These are phyloP conservation scores for Ambrosia hybrid DNA, from an alignment of 140 eudicot genomes.

Conservation along the genomic window DNA sequence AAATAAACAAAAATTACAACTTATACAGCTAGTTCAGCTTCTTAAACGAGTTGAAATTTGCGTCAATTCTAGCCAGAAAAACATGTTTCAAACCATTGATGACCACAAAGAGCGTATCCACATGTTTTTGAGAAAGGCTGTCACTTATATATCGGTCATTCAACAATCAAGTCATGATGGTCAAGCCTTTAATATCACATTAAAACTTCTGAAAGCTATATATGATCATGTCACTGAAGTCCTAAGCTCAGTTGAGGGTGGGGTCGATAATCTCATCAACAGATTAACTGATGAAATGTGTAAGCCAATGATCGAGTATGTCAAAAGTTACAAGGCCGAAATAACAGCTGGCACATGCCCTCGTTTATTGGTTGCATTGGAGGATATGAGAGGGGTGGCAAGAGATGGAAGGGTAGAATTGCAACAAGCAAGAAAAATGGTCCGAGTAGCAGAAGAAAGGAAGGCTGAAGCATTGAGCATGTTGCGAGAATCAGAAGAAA, in stretches of 20 bases:
- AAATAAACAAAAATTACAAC: slow-evolving; percentile 52
- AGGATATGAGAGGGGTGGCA: slow-evolving; percentile 57
- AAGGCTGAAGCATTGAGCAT: slow-evolving; percentile 48
- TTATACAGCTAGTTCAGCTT: slow-evolving; percentile 52
- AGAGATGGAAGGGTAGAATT: slow-evolving; percentile 47
- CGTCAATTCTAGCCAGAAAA: slow-evolving; percentile 55
- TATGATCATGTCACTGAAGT: slow-evolving; percentile 41
- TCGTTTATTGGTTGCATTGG: slow-evolving; percentile 46
- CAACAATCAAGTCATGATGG: slow-evolving; percentile 46
- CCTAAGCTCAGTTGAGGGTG: slow-evolving; percentile 59
- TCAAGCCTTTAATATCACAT: slow-evolving; percentile 38
- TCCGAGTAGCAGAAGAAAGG: slow-evolving; percentile 51
- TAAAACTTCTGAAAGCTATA: slow-evolving; percentile 51
- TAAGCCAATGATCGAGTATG: slow-evolving; percentile 63
- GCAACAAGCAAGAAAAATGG: slow-evolving; percentile 52
- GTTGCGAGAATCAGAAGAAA: slow-evolving; percentile 62
- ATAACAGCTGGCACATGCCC: slow-evolving; percentile 51
- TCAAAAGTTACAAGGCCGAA: slow-evolving; percentile 50
- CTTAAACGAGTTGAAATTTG: slow-evolving; percentile 56
- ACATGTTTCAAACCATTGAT: slow-evolving; percentile 48
- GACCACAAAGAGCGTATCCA: slow-evolving; percentile 42
- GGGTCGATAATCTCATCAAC: slow-evolving; percentile 53
- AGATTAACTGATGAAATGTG: slow-evolving; percentile 55
- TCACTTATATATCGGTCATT: slow-evolving; percentile 40
- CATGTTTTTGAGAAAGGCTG: slow-evolving; percentile 42